phyloP scores from a whole-genome alignment of 768 basidiomycete species.

The Naganishia vaughanmartiniae region DNA sequence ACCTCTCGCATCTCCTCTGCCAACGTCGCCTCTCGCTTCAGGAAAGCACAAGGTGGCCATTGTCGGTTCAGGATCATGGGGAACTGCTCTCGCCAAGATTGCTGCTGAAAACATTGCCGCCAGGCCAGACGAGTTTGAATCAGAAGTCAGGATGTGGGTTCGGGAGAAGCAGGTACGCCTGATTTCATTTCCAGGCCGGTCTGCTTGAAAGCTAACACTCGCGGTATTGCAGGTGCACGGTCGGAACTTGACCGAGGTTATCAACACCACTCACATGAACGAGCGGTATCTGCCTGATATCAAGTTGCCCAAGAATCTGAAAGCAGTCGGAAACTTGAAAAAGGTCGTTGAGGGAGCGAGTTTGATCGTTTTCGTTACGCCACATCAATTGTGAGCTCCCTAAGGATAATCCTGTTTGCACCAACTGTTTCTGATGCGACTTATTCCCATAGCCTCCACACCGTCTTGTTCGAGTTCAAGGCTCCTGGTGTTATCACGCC shows the following conservation, averaged over 20 bases:
- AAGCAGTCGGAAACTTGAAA: constrained; percentile 53
- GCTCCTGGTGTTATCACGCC: constrained; percentile 44
- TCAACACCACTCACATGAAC: constrained; percentile 56
- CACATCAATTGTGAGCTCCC: constrained; percentile 52
- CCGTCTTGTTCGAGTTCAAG: constrained; percentile 43
- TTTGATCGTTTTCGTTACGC: constrained; percentile 55
- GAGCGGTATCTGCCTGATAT: constrained; percentile 55
- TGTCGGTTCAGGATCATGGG: constrained; percentile 53
- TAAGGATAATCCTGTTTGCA: not conserved
- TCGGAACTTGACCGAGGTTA: constrained; percentile 53
- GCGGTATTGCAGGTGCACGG: constrained; percentile 46
- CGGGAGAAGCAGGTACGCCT: constrained; percentile 54
- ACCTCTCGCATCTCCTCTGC: constrained; percentile 41
- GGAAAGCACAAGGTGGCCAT: constrained; percentile 51
- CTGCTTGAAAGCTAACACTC: not conserved
- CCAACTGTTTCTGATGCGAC: not conserved
- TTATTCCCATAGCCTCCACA: constrained; percentile 39
- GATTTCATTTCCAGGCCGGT: not conserved
- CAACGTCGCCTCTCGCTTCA: constrained; percentile 44
- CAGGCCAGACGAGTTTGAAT: constrained; percentile 52
- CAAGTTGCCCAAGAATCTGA: constrained; percentile 53
- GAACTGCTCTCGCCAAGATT: constrained; percentile 53
- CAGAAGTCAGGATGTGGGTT: constrained; percentile 56
- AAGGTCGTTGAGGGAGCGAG: constrained; percentile 55
- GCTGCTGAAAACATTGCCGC: constrained; percentile 51